Base-by-base conservation (phyloP, 2,329 filamentous ascomycete species). In the Calycina herbarum region DNA sequence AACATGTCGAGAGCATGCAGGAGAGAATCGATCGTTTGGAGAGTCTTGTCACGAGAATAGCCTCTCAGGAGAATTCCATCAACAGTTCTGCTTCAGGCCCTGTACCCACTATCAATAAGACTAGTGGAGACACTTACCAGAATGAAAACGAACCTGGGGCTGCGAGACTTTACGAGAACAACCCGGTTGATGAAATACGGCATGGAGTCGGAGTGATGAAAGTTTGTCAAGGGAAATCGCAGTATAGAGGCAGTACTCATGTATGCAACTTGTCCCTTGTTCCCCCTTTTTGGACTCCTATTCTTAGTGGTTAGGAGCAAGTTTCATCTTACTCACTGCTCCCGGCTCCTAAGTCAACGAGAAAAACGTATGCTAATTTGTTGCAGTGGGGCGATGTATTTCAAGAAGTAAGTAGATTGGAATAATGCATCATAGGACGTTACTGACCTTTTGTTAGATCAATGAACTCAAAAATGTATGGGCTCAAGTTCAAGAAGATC, bases 1-100 rank as follows among this genome's bases (percentile, higher is more conserved):
- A 94, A 91, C 42, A 79, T 96, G 75, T 96, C 96, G 94, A 94
- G 93, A 76, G 93, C 89, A 77, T 92, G 92, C 76, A 77, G 63
- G 61, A 69, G 38, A 73, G 76, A 38, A 74, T 77, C 42, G 72
- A 77, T 59, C 73, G 74, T 1, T 69, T 77, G 24, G 76, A 76
- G 29, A 65, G 63, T 51, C 72, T 78, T 20, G 74, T 77, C 6
- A 75, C 71, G 80, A 84, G 81, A 13, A 80, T 85, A 68, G 82
- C 85, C 51, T 81, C 83, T 33, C 84, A 85, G 42, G 61, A 61
- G 2, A 38, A 68, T 83, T 83, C 59, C 83, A 84, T 20, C 79
- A 85, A 86, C 54, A 78, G 78, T 24, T 75, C 73, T 60, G 82
- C 81, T 78, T 75, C 66, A 66, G 45, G 15, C 3, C 13, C 57